phyloP scores from a whole-genome alignment of 2,329 filamentous ascomycete genomes.

The Rhynchosporium graminicola region DNA sequence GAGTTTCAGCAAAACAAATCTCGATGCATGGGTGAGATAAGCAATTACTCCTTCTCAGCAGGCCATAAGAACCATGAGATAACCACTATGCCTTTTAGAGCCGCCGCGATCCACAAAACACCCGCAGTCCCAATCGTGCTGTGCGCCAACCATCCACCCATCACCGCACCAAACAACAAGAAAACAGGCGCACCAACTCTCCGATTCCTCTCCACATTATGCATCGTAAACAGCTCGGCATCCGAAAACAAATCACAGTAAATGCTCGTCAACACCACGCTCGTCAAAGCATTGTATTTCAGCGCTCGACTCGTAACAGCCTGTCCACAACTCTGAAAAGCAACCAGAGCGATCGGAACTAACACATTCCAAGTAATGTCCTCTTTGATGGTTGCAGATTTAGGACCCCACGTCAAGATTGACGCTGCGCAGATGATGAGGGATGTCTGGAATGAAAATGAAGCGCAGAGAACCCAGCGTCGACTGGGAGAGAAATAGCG shows the following conservation, averaged over 20 bases:
- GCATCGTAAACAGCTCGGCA: slow-evolving; percentile 46
- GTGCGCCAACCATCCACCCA: slow-evolving; percentile 54
- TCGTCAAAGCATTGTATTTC: slow-evolving; percentile 67
- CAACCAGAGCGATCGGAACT: slow-evolving; percentile 67
- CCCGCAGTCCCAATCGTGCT: slow-evolving; percentile 51
- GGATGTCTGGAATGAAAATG: slow-evolving; percentile 54
- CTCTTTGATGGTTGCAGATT: slow-evolving; percentile 44
- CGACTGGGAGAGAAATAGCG: slow-evolving; percentile 60
- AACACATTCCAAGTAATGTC: slow-evolving; percentile 60
- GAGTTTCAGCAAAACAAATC: no score
- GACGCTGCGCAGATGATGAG: slow-evolving; percentile 54
- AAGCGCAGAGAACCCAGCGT: slow-evolving; percentile 64
- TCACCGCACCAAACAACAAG: slow-evolving; percentile 52
- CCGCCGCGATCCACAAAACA: slow-evolving; percentile 46
- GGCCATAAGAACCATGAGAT: slow-evolving; percentile 63
- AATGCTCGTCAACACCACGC: slow-evolving; percentile 75
- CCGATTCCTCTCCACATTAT: slow-evolving; percentile 53
- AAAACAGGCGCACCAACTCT: slow-evolving; percentile 51
- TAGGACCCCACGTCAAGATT: slow-evolving; percentile 53
- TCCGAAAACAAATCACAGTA: slow-evolving; percentile 82
- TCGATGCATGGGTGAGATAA: no score
- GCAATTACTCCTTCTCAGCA: slow-evolving; percentile 40
- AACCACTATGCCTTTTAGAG: slow-evolving; percentile 55
- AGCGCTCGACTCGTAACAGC: slow-evolving; percentile 70
- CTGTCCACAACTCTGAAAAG: slow-evolving; percentile 76